These are phyloP conservation scores for Chaetomiaceae sp. DNA, from an alignment of 2,329 filamentous ascomycete species.

Conservation along the genomic window DNA sequence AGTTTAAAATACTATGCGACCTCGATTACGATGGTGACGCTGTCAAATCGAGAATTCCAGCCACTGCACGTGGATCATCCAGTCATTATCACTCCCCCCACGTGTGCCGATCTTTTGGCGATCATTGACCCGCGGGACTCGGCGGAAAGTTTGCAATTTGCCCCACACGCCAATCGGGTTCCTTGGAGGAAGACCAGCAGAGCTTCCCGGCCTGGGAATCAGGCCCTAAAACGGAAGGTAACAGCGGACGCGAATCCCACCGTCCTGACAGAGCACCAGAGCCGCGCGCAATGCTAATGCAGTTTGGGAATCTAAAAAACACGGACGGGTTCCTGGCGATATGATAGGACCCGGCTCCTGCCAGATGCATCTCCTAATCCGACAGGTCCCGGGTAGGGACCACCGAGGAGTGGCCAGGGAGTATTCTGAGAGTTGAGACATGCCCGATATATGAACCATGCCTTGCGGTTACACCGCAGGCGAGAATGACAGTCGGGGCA, in stretches of 20 bases:
- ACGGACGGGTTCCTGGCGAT: neutral
- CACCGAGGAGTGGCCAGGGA: no score
- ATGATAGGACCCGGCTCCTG: neutral
- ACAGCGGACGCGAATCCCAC: neutral
- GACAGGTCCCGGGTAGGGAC: neutral
- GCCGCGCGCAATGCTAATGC: neutral
- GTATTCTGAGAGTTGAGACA: neutral
- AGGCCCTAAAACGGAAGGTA: slow-evolving; percentile 9
- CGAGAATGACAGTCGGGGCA: neutral
- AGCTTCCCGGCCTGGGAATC: neutral
- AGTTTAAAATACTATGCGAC: no score
- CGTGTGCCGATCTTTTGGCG: slow-evolving; percentile 6
- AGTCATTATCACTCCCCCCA: neutral
- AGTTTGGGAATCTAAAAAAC: neutral
- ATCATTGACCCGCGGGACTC: neutral
- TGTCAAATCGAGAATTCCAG: neutral
- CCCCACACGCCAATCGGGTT: neutral
- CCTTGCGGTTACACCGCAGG: neutral
- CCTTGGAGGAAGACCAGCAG: neutral
- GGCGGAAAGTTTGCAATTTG: neutral
- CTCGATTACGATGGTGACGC: no score
- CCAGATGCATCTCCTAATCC: neutral
- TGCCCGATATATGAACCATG: neutral
- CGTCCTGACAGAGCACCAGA: no score
- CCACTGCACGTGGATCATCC: slow-evolving; percentile 2